Evolutionary conservation across 2,329 filamentous ascomycete genomes (phyloP).

Genomic region (Colletotrichum abscissum): DNA sequence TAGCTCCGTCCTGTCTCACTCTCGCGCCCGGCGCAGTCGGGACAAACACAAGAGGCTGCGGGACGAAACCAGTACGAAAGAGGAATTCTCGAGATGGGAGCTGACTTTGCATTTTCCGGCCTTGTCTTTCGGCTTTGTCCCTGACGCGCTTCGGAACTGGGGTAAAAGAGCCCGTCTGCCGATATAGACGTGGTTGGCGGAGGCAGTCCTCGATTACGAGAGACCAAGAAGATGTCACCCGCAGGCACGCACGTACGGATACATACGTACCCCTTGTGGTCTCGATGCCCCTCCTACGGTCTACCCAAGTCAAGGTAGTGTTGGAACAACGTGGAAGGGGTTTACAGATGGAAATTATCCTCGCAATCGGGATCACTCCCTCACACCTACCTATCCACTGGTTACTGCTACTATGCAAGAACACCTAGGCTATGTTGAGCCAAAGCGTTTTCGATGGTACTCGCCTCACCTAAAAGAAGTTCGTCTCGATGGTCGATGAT

Average conservation of each 20-base stretch:
- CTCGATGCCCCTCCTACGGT: background rate
- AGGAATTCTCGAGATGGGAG: background rate
- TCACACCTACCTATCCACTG: background rate
- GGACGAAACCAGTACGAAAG: conserved; percentile 6
- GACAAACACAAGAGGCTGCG: conserved; percentile 1
- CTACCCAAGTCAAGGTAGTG: background rate
- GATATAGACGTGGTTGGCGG: too few species aligned
- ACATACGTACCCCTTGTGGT: too few species aligned
- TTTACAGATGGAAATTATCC: background rate
- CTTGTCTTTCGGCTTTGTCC: conserved; percentile 20
- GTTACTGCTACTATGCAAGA: background rate
- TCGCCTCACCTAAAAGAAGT: background rate
- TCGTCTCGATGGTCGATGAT: background rate
- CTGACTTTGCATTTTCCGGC: background rate
- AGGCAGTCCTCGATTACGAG: too few species aligned
- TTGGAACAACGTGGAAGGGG: background rate
- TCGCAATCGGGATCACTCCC: background rate
- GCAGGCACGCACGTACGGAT: too few species aligned
- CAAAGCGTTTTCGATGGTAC: background rate
- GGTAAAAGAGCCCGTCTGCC: background rate
- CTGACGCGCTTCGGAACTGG: conserved; percentile 11
- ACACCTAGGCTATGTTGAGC: background rate
- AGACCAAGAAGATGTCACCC: too few species aligned
- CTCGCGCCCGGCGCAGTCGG: conserved; percentile 18
- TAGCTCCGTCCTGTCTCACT: conserved; percentile 16